Base-by-base conservation (phyloP, 164 flowering plant species). In the Vitis amurensis region DNA sequence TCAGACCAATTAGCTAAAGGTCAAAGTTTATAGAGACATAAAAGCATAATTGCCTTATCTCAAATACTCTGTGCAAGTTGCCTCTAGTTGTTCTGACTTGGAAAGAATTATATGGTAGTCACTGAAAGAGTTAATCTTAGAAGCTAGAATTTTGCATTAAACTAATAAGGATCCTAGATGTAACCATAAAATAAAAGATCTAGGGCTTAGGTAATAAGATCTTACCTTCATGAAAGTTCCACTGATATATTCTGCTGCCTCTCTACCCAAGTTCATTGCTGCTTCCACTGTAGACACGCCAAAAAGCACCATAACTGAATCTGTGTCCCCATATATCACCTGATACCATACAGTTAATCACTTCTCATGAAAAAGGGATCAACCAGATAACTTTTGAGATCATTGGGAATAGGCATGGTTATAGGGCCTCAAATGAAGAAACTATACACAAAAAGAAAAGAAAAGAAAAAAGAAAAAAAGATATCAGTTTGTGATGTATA, bases 311-410 rank as follows among this genome's bases (percentile, higher is more conserved):
- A 96, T 93, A 37, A 96, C 97, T 7, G 98, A 96, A 85, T 96
- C 99, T 59, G 99, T 96, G 74, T 96, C 99, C 65, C 99, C 99
- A 83, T 96, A 96, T 69, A 96, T 78, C 59, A 96, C 92, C 98
- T 95, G 83, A 70, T 56, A 80, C 53, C 56, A 74, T 55, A 65
- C 44, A 55, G 56, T 13, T 51, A 49, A 67, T 52, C 8, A 44
- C 27, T 37, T 50, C 15, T 60, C 2, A 13, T 9, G 12, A 19
- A 67, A 17, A 23, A 19, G 58, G 47, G 17, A 1, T 11, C 9
- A 12, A 23, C n/a, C 27, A 44, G 10, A 67, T 67, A 16, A 44
- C 12, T 10, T 11, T 57, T 27, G 19, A 48, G 16, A 16, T n/a
- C 15, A 47, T n/a, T 63, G 13, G 9, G 50, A 11, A 63, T 47